Evolutionary conservation across 2,329 filamentous ascomycete species (phyloP), one percentile per base, ranked within the genome.

Genomic region (Aspergillus neotritici): DNA sequence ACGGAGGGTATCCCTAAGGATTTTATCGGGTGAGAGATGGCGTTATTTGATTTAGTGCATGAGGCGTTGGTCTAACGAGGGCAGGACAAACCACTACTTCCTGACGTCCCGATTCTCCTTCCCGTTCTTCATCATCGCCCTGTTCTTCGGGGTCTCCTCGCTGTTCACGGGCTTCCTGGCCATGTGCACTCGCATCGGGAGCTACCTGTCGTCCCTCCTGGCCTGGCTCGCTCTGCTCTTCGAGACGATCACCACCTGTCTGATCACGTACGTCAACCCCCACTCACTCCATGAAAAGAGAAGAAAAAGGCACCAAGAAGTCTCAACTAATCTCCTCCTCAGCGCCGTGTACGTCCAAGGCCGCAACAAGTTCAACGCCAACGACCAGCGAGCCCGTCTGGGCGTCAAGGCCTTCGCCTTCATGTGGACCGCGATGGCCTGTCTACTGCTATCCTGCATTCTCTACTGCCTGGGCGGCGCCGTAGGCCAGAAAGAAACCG

Each of bases 71-170:
- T 8, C 21, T 25, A 25, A 25, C 6, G 1, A 9, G 7, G 7
- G 21, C 45, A 74, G 84, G 31, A 68, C 71, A 8, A 74, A 81
- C 54, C 79, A 73, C 50, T 94, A 83, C 74, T 97, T 78, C 71
- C 87, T 89, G 69, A 76, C 93, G 62, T 94, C 88, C 71, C 81
- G 91, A 32, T 95, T 96, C 72, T 85, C 87, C 66, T 97, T 91
- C 79, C 87, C 90, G 31, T 93, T 95, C 68, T 86, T 86, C 71
- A 73, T 97, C 44, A 83, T 97, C 53, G 80, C 82, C 13, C 78
- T 96, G 31, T 82, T 95, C 74, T 93, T 94, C 65, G 79, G 63
- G 35, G 66, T 70, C 11, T 49, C 61, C 43, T 67, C 70, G 2
- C 64, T 77, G 12, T 60, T 75, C 46, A 65, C 66, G 21, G 72